phyloP scores from a whole-genome alignment of 495 filamentous ascomycete genomes.

The Choiromyces venosus region DNA sequence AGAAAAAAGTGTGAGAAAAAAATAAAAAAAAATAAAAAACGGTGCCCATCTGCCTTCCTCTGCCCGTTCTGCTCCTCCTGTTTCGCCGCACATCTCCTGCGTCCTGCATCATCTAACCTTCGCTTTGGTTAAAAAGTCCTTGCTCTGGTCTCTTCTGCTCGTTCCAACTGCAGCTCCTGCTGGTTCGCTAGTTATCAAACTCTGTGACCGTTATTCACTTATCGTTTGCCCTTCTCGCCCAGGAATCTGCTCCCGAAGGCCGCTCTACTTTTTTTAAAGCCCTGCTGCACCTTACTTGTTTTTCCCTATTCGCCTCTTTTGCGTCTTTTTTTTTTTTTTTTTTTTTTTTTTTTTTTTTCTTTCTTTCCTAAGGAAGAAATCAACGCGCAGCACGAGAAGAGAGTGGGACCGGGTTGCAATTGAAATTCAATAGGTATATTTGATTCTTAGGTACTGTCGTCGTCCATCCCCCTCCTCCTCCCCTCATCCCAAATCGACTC shows the following conservation, averaged over 20 bases:
- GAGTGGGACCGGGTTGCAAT: not conserved
- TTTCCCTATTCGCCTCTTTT: constrained; percentile 5
- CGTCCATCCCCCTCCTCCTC: not conserved
- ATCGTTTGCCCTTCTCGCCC: not conserved
- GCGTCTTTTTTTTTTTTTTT: constrained; percentile 6
- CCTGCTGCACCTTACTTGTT: not conserved
- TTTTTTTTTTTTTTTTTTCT: constrained; percentile 12
- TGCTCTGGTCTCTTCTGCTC: not conserved
- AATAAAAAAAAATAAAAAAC: not conserved
- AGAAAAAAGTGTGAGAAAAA: not conserved
- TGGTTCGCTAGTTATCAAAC: not conserved
- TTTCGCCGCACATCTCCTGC: not conserved
- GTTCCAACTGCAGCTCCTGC: not conserved
- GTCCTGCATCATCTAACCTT: not conserved
- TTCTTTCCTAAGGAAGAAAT: constrained; percentile 5
- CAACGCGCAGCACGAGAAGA: not conserved
- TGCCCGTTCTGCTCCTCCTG: not conserved
- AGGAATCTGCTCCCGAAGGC: constrained; percentile 1
- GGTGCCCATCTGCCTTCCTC: not conserved
- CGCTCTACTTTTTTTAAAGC: not conserved
- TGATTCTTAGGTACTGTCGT: not conserved
- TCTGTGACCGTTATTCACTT: not conserved
- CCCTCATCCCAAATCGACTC: not conserved
- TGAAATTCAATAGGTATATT: constrained; percentile 1
- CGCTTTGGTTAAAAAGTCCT: not conserved